These are phyloP conservation scores for Herpetospermum pedunculosum DNA, from an alignment of 306 rosid genomes.

Conservation along the genomic window DNA sequence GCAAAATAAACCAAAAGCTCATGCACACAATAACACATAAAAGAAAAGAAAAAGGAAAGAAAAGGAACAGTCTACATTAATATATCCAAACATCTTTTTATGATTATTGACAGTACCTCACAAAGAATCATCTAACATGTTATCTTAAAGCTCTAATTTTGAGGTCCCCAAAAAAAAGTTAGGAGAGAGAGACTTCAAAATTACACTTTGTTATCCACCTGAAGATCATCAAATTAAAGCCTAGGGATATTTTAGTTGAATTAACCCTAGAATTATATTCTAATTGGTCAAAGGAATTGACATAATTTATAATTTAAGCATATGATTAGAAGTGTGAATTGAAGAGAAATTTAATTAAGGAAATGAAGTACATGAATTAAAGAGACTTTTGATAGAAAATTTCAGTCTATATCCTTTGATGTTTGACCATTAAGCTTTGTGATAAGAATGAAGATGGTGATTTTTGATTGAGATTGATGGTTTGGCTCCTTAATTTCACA, in stretches of 20 bases:
- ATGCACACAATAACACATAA: neutral
- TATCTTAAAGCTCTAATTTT: neutral
- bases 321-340: neutral
- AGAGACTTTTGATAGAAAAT: neutral
- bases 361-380: neutral
- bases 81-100: neutral
- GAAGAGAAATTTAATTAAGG: neutral
- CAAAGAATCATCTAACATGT: constrained; percentile 1
- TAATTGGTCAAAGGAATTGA: neutral
- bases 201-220: neutral
- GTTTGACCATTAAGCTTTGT: neutral
- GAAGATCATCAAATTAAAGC: neutral
- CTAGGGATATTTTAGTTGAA: neutral
- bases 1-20: constrained; percentile 7
- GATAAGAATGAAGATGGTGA: neutral
- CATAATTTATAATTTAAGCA: neutral
- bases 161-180: neutral
- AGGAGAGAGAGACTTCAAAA: neutral
- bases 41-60: neutral
- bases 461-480: constrained; percentile 4
- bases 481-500: neutral
- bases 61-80: neutral
- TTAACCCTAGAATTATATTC: neutral
- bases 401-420: neutral
- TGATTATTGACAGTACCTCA: neutral